A percentile compares a stretch with the other conserved stretches of the same genome.
Evolutionary conservation across 495 filamentous ascomycete genomes (phyloP).

Genomic region (Aspergillus campestris): DNA sequence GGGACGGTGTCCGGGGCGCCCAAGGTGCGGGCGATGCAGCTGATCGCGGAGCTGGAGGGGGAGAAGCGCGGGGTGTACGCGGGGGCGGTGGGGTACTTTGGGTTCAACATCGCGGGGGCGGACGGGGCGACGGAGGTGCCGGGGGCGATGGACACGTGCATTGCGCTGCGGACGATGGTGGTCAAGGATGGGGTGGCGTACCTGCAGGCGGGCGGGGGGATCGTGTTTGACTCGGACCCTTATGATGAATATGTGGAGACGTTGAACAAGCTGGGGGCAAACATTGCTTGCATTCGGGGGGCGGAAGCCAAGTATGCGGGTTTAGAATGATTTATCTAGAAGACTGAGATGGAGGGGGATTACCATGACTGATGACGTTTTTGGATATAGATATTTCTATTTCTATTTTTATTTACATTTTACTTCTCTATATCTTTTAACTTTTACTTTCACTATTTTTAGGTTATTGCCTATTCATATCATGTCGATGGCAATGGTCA

Average conservation of each 20-base stretch:
- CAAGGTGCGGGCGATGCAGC: slow-evolving; percentile 92
- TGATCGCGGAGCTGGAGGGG: slow-evolving; percentile 87
- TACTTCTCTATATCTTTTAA: too few species aligned
- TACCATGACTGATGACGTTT: neutral
- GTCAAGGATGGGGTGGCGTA: slow-evolving; percentile 87
- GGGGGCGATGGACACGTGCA: slow-evolving; percentile 97
- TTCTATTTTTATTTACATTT: neutral
- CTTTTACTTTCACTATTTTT: too few species aligned
- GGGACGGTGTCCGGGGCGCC: slow-evolving; percentile 91
- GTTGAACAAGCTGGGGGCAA: slow-evolving; percentile 89
- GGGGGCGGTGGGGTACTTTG: slow-evolving; percentile 84
- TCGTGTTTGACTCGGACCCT: slow-evolving; percentile 90
- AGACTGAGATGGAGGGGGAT: slow-evolving; percentile 5
- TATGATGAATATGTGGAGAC: slow-evolving; percentile 97
- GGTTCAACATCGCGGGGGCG: slow-evolving; percentile 30
- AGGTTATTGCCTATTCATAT: too few species aligned
- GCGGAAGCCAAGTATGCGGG: slow-evolving; percentile 70
- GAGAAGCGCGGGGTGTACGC: slow-evolving; percentile 96
- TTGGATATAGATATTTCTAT: neutral
- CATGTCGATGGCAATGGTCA: too few species aligned
- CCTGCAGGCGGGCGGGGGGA: slow-evolving; percentile 92
- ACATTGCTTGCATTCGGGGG: slow-evolving; percentile 74
- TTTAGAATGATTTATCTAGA: slow-evolving; percentile 19
- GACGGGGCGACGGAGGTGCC: slow-evolving; percentile 41
- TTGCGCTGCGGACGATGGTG: slow-evolving; percentile 94